Evolutionary conservation across 805 yeast species (phyloP), one percentile per base, ranked within the genome.

Genomic region (Candida nitratophila): DNA sequence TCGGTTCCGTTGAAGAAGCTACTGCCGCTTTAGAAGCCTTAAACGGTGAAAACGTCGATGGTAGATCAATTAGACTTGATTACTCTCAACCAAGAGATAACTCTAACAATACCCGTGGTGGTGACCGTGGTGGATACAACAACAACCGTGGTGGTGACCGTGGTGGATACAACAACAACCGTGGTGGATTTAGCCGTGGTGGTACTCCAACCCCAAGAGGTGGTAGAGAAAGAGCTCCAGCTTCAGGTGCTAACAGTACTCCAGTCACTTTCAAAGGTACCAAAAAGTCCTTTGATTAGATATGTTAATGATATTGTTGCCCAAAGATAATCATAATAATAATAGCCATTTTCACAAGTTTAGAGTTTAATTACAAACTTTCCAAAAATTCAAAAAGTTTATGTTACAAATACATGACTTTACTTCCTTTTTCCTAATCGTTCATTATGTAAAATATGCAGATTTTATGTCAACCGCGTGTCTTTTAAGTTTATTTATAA

Each of bases 51-150:
- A 78, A 81, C 72, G 75, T 93, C 57, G 89, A 81, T 51, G 96
- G 95, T 56, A 83, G 99, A 74, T 79, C 96, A 49, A 85, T 93
- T 60, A 86, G 99, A 77, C 76, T 93, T 55, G 99, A 93, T 71
- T 93, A 66, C 78, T 86, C 96, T 43, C 79, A 96, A 45, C 98
- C 99, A 67, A 85, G 83, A 66, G 89, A 84, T 52, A 65, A 64
- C 59, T 63, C 60, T 57, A 62, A 61, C 54, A 50, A 56, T 46
- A 39, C 34, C 42, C 42, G 55, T 31, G 47, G 54, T 39, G 44
- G 63, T 52, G 62, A 53, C 51, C 55, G 61, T 59, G 65, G 65
- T 52, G 27, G 27, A 7, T 24, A 7, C 27, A 24, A 24, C 27
- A 50, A 56, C 45, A 47, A 48, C 44, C 55, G 60, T 48, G 58